Evolutionary conservation across 139 green algal genomes (phyloP).

Genomic region (Coccomyxa sp.): DNA sequence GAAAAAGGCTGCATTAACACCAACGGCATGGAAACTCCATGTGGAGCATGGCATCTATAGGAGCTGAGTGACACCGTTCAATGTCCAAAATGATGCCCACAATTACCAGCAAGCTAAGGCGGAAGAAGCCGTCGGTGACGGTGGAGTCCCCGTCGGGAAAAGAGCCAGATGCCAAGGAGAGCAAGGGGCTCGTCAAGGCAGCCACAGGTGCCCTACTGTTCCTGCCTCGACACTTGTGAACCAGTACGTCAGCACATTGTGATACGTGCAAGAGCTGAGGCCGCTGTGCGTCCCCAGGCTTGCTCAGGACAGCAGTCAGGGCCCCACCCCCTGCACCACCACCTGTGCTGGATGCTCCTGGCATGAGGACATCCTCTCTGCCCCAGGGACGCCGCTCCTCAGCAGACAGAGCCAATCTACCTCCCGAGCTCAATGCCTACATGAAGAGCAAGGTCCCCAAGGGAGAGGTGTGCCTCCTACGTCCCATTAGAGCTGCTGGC

Average conservation of each 20-base stretch:
- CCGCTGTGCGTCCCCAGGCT: neutral
- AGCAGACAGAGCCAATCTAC: neutral
- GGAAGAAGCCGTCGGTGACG: neutral
- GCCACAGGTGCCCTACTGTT: neutral
- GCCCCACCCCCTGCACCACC: neutral
- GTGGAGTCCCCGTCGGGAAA: neutral
- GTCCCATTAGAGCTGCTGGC: neutral
- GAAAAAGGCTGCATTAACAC: no score
- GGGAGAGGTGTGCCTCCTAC: constrained; percentile 10
- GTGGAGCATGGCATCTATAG: neutral
- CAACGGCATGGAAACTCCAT: no score
- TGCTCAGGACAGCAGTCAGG: neutral
- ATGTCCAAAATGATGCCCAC: neutral
- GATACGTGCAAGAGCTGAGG: neutral
- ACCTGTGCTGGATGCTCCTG: neutral
- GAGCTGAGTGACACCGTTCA: neutral
- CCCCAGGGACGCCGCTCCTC: neutral
- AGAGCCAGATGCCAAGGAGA: neutral
- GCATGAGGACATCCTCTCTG: neutral
- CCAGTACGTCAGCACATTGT: neutral
- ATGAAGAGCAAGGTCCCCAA: constrained; percentile 10
- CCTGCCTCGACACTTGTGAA: neutral
- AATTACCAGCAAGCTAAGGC: neutral
- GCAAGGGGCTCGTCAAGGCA: neutral
- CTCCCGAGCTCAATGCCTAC: constrained; percentile 18